Evolutionary conservation across 1,284 basidiomycete species (phyloP).

Genomic region (Vanrija pseudolonga): DNA sequence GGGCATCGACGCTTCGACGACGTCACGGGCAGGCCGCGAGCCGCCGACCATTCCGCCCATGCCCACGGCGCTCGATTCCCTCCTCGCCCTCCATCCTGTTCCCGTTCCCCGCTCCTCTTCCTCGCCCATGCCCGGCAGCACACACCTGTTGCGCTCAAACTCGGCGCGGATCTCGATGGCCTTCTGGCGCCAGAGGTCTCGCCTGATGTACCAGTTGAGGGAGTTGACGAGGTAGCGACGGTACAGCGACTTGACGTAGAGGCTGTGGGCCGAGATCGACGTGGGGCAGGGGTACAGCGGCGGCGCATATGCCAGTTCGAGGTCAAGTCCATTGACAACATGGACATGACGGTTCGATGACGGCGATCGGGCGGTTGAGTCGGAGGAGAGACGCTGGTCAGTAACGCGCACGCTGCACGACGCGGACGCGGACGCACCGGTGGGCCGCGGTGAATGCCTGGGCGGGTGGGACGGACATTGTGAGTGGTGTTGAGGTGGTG

Average conservation of each 20-base stretch:
- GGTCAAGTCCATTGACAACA: neutral
- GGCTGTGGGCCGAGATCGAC: constrained; percentile 29
- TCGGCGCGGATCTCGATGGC: constrained; percentile 83
- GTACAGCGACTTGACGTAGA: constrained; percentile 89
- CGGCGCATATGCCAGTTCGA: neutral
- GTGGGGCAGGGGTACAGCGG: neutral
- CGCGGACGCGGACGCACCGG: constrained; percentile 1
- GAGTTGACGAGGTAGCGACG: constrained; percentile 78
- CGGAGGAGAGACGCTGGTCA: neutral
- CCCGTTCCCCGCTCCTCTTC: neutral
- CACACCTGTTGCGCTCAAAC: constrained; percentile 86
- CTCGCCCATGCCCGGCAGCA: constrained; percentile 14
- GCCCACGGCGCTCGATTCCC: no score
- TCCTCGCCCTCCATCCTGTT: neutral
- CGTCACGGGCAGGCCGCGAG: no score
- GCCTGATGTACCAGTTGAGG: constrained; percentile 80
- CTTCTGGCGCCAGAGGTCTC: constrained; percentile 78
- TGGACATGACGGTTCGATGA: neutral
- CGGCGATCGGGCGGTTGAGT: neutral
- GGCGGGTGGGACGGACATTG: constrained; percentile 6
- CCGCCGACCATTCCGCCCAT: neutral
- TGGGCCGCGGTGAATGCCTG: constrained; percentile 13
- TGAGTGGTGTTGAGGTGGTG: neutral
- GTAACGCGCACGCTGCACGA: neutral
- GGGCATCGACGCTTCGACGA: no score